A percentile compares a stretch with the other conserved stretches of the same genome.
These are phyloP conservation scores for Harringtonia aguacate DNA, from an alignment of 2,329 filamentous ascomycete genomes.

Conservation along the genomic window DNA sequence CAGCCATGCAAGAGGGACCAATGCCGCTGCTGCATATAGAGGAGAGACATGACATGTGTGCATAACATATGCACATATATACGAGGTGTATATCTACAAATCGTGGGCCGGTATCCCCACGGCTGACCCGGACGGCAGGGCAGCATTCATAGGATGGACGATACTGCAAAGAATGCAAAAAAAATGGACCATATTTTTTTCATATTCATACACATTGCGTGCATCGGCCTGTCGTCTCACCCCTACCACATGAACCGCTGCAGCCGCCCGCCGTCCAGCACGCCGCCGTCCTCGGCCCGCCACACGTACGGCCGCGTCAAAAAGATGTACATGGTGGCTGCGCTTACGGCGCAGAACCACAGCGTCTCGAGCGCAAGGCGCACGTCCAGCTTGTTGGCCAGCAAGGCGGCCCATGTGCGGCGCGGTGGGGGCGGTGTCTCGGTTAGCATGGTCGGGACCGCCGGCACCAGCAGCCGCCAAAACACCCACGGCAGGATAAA, in stretches of 20 bases:
- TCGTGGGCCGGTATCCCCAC: no score
- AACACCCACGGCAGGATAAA: constrained; percentile 94
- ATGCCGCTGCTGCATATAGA: no score
- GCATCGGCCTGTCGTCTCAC: no score
- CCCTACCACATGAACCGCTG: constrained; percentile 82
- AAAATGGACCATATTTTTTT: no score
- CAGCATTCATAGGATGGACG: no score
- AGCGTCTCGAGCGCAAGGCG: constrained; percentile 49
- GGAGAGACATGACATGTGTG: no score
- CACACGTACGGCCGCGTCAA: constrained; percentile 58
- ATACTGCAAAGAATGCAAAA: no score
- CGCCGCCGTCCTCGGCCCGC: constrained; percentile 37
- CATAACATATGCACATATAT: no score
- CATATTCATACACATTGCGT: no score
- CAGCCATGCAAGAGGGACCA: no score
- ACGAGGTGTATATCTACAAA: no score
- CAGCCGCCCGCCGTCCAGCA: constrained; percentile 43
- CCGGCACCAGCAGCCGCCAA: constrained; percentile 72
- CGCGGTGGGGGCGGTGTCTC: not conserved
- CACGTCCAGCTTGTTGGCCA: constrained; percentile 26
- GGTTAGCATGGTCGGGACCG: constrained; percentile 10
- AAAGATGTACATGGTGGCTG: constrained; percentile 60
- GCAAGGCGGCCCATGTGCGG: constrained; percentile 1
- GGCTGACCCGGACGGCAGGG: no score
- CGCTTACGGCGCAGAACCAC: constrained; percentile 60